Percentiles rank a stretch among this genome's conserved stretches.
Evolutionary conservation across 2,329 filamentous ascomycete genomes (phyloP).

Genomic region (Daldinia eschscholtzii): DNA sequence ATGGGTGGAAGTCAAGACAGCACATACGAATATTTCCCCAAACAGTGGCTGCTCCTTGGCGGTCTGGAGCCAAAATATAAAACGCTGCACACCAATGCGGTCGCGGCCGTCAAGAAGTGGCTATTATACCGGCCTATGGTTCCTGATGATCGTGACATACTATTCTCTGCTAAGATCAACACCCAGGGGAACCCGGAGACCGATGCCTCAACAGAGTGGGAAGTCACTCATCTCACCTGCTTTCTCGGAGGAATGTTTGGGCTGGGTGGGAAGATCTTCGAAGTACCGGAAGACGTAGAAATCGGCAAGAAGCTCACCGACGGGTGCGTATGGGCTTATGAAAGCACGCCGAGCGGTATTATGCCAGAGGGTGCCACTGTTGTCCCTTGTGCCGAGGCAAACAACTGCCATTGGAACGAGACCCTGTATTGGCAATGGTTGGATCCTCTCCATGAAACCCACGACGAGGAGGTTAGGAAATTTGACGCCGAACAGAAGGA

Average conservation of each 20-base stretch:
- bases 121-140: constrained; percentile 84
- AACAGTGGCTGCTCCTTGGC: constrained; percentile 81
- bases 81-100: constrained; percentile 76
- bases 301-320: constrained; percentile 73
- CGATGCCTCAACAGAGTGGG: constrained; percentile 65
- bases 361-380: constrained; percentile 71
- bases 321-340: constrained; percentile 78
- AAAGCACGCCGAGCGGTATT: constrained; percentile 69
- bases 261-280: constrained; percentile 73
- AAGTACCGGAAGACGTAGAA: constrained; percentile 70
- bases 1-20: constrained; percentile 77
- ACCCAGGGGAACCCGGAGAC: constrained; percentile 59
- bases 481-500: constrained; percentile 58
- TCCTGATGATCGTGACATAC: constrained; percentile 74
- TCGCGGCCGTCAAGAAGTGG: constrained; percentile 76
- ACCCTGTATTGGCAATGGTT: constrained; percentile 63
- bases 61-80: constrained; percentile 79
- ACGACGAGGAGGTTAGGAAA: constrained; percentile 58
- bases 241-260: constrained; percentile 79
- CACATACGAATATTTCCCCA: constrained; percentile 79
- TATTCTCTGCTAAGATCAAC: constrained; percentile 76
- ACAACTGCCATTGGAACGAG: constrained; percentile 67
- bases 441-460: constrained; percentile 60
- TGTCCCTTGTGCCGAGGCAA: constrained; percentile 62
- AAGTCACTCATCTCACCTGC: constrained; percentile 74